Base-by-base conservation (phyloP, 2,329 filamentous ascomycete genomes). In the Sphaerulina populicola region DNA sequence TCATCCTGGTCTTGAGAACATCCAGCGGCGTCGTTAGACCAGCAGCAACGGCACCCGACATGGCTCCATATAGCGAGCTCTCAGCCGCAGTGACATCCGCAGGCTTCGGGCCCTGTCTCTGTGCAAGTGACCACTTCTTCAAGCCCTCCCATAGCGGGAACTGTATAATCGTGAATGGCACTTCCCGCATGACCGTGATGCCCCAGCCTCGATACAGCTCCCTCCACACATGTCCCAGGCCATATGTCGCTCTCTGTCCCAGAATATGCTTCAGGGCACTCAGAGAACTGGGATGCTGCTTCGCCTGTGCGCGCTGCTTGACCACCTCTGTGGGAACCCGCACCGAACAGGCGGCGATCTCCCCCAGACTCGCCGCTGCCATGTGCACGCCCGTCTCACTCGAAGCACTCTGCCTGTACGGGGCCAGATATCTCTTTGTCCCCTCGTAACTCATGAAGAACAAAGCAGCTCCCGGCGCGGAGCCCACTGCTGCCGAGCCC, bases 131-230 rank as follows among this genome's bases (percentile, higher is more conserved):
- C 78, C 80, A 87, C 38, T 76, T 75, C 77, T 96, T 97, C 77
- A 97, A 79, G 4, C 78, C 82, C 71, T 98, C 93, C 93, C 93
- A 98, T 57, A 98, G 77, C 41, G 93, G 93, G 68, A 98, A 98
- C 70, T 98, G 93, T 57, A 98, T 86, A 8, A 96, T 83, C 2
- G 94, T 97, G 65, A 98, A 98, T 3, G 93, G 93, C 55, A 98
- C 90, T 74, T 98, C 93, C 53, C 93, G 82, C 72, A 96, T 85
- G 47, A 98, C 83, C 1, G 93, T 98, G 61, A 97, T 89, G 14
- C 82, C 80, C 78, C 89, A 95, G 1, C 94, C 93, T 33, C 93
- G 78, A 70, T 98, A 98, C 50, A 98, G 71, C 71, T 96, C 90
- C 55, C 79, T 74, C 77, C 87, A 82, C 43, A 97, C 85, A 23